Conservation (phyloP, 2,329 filamentous ascomycete species). For the Arthrobotrys iridis region DNA sequence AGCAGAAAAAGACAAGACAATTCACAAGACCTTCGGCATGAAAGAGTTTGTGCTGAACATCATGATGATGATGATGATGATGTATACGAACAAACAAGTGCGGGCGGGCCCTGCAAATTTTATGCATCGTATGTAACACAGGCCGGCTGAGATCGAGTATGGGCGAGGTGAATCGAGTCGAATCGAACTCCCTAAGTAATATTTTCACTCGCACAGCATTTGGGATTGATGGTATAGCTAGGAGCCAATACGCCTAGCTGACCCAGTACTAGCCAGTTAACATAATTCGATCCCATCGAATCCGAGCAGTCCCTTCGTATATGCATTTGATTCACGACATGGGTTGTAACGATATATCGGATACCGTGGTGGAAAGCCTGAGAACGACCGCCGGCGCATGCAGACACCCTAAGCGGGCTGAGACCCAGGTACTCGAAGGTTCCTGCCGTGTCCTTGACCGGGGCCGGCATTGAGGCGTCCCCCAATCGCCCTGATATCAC, state of each 20-base stretch:
- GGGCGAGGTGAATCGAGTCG: background rate
- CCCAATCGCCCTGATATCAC: constrained; percentile 34
- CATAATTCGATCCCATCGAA: constrained; percentile 32
- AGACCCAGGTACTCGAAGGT: constrained; percentile 49
- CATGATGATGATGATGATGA: background rate
- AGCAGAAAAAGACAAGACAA: too few species aligned
- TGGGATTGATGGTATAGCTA: background rate
- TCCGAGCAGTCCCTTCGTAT: background rate
- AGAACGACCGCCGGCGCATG: constrained; percentile 2
- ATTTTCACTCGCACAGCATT: background rate
- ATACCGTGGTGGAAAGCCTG: constrained; percentile 8
- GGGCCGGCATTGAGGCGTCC: constrained; percentile 41
- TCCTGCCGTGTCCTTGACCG: constrained; percentile 28
- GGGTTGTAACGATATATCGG: background rate
- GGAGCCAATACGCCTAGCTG: background rate
- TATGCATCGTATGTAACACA: constrained; percentile 25
- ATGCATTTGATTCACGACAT: background rate
- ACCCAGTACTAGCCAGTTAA: too few species aligned
- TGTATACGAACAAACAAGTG: constrained; percentile 1
- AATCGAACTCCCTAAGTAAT: too few species aligned
- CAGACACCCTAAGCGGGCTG: constrained; percentile 15
- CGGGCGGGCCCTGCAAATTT: constrained; percentile 13
- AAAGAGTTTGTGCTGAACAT: too few species aligned
- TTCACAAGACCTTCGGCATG: background rate
- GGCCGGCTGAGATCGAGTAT: background rate